phyloP scores from a whole-genome alignment of 2,329 filamentous ascomycete species.

The Cephalotrichum gorgonifer region DNA sequence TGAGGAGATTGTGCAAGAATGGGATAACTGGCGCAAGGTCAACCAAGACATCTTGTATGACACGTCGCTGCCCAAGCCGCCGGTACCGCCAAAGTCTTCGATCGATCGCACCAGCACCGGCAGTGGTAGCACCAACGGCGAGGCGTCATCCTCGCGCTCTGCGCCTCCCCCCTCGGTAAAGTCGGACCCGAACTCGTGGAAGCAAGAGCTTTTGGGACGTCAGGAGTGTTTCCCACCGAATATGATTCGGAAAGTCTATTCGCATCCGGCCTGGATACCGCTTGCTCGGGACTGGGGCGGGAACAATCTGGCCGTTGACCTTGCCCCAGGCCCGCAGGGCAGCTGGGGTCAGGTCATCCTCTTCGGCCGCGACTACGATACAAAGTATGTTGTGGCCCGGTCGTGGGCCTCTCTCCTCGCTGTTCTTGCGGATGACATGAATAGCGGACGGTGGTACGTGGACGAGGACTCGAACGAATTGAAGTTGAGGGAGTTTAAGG shows the following conservation, averaged over 20 bases:
- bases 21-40: conserved; percentile 91
- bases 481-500: conserved; percentile 86
- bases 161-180: conserved; percentile 15
- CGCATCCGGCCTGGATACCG: conserved; percentile 91
- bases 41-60: conserved; percentile 77
- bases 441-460: conserved; percentile 80
- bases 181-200: conserved; percentile 49
- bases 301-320: conserved; percentile 90
- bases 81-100: conserved; percentile 44
- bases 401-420: conserved; percentile 88
- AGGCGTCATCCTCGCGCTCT: conserved; percentile 60
- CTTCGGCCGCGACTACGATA: conserved; percentile 95
- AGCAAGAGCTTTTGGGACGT: conserved; percentile 70
- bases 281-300: conserved; percentile 96
- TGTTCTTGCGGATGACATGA: conserved; percentile 79
- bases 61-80: conserved; percentile 18
- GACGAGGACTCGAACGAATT: conserved; percentile 89
- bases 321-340: conserved; percentile 80
- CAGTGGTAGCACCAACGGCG: conserved; percentile 47
- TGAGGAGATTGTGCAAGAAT: conserved; percentile 96
- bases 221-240: conserved; percentile 84
- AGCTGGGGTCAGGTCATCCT: conserved; percentile 96
- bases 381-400: conserved; percentile 89
- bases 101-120: conserved; percentile 50
- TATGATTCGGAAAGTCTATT: conserved; percentile 84